phyloP scores from a whole-genome alignment of 1,284 basidiomycete genomes.

The Tilletia indica region DNA sequence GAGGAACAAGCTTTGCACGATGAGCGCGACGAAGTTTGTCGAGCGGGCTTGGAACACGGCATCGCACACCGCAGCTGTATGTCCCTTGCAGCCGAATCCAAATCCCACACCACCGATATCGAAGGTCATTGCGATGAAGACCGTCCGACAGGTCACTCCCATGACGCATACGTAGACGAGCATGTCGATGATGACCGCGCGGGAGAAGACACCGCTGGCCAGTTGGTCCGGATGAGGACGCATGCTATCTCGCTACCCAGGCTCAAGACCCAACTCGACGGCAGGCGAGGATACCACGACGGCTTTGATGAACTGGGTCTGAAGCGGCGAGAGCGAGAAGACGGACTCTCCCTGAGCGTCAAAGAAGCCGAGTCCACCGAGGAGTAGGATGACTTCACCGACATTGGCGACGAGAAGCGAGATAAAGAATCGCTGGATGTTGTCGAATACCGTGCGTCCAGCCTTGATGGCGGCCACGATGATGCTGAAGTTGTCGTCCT shows the following conservation, averaged over 20 bases:
- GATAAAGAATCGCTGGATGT: constrained; percentile 50
- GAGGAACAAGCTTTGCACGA: constrained; percentile 43
- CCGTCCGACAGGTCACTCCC: constrained; percentile 44
- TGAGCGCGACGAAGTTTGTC: constrained; percentile 44
- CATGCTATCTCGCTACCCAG: constrained; percentile 43
- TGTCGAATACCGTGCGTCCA: constrained; percentile 49
- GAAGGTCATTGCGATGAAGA: constrained; percentile 48
- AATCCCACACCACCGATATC: constrained; percentile 36
- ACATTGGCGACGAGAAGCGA: constrained; percentile 48
- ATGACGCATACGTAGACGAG: constrained; percentile 45
- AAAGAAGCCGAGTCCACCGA: constrained; percentile 45
- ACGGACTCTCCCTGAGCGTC: constrained; percentile 41
- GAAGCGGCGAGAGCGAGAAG: constrained; percentile 46
- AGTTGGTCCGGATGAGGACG: constrained; percentile 41
- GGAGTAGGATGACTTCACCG: constrained; percentile 45
- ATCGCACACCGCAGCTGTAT: constrained; percentile 25
- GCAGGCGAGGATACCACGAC: constrained; percentile 46
- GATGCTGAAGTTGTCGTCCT: constrained; percentile 46
- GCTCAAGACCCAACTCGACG: constrained; percentile 47
- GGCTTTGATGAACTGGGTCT: constrained; percentile 49
- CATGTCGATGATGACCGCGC: constrained; percentile 43
- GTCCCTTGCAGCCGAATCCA: constrained; percentile 37
- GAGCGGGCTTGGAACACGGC: constrained; percentile 46
- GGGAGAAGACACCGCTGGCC: constrained; percentile 41
- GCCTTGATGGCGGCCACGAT: constrained; percentile 47